Conservation (phyloP, 257 asterid species). For the Fraxinus quadrangulata region DNA sequence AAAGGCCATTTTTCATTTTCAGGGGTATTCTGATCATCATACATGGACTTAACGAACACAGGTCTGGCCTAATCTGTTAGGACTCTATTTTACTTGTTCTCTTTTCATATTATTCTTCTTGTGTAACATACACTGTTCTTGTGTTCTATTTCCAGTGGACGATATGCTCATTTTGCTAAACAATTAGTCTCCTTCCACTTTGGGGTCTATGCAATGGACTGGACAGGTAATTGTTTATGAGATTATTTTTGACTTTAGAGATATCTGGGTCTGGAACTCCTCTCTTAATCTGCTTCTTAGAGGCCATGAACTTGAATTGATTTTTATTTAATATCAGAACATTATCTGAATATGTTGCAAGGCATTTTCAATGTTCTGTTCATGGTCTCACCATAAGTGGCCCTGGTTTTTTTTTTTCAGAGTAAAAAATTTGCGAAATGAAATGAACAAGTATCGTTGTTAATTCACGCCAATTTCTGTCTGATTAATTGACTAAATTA, state of each 20-base stretch:
- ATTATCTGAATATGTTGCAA: background rate
- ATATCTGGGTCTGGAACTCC: slow-evolving; percentile 6
- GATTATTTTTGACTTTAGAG: background rate
- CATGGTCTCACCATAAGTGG: background rate
- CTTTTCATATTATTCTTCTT: background rate
- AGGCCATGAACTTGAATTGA: slow-evolving; percentile 8
- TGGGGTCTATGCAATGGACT: slow-evolving; percentile 97
- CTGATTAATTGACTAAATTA: background rate
- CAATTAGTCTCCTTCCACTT: slow-evolving; percentile 70
- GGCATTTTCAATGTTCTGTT: background rate
- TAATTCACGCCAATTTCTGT: background rate
- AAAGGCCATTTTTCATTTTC: slow-evolving; percentile 32
- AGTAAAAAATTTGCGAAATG: background rate
- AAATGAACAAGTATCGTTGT: background rate
- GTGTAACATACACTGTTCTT: slow-evolving; percentile 14
- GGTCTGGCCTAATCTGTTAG: slow-evolving; percentile 40
- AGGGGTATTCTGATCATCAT: slow-evolving; percentile 92
- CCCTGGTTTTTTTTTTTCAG: background rate
- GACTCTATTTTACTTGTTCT: slow-evolving; percentile 7
- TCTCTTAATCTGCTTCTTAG: background rate
- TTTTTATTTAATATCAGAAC: background rate
- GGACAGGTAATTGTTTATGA: slow-evolving; percentile 67
- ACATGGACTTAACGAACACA: slow-evolving; percentile 98
- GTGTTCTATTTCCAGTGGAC: slow-evolving; percentile 66
- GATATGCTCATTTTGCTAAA: slow-evolving; percentile 81